Evolutionary conservation across 306 rosid genomes (phyloP).

Genomic region (Begonia peltatifolia): DNA sequence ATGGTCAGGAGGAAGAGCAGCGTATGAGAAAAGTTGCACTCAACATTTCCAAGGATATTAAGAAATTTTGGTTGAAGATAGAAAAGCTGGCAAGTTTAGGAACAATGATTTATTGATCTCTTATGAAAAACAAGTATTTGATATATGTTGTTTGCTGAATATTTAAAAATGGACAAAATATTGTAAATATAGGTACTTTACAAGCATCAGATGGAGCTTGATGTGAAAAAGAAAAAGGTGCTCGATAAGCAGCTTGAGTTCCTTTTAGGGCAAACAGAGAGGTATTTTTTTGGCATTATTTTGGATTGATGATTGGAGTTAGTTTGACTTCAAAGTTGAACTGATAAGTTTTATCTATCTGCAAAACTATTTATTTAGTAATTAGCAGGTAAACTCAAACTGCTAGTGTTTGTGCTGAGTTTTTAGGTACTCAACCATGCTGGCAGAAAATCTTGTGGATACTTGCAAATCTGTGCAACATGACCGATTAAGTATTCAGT

Average conservation of each 20-base stretch:
- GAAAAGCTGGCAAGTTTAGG: conserved; percentile 75
- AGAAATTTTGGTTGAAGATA: conserved; percentile 94
- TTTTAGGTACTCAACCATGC: conserved; percentile 89
- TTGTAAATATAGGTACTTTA: conserved; percentile 66
- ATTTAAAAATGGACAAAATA: conserved; percentile 2
- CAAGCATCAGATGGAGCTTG: conserved; percentile 95
- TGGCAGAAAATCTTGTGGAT: conserved; percentile 95
- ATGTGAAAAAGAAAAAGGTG: conserved; percentile 86
- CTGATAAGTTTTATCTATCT: background rate
- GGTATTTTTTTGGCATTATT: conserved; percentile 23
- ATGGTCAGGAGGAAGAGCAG: conserved; percentile 83
- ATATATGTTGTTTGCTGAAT: conserved; percentile 6
- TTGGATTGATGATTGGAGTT: background rate
- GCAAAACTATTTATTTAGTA: no score
- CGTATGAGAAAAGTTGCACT: conserved; percentile 84
- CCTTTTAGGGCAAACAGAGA: conserved; percentile 96
- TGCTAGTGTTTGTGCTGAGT: conserved; percentile 6
- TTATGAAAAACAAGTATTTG: conserved; percentile 2
- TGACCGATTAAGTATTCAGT: conserved; percentile 22
- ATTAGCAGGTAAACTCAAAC: no score
- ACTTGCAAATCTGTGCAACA: conserved; percentile 38
- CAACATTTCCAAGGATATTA: conserved; percentile 89
- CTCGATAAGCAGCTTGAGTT: conserved; percentile 98
- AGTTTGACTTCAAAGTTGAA: background rate
- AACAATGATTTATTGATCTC: background rate